phyloP scores from a whole-genome alignment of 2,329 filamentous ascomycete genomes.

The Diaporthe citriasiana region DNA sequence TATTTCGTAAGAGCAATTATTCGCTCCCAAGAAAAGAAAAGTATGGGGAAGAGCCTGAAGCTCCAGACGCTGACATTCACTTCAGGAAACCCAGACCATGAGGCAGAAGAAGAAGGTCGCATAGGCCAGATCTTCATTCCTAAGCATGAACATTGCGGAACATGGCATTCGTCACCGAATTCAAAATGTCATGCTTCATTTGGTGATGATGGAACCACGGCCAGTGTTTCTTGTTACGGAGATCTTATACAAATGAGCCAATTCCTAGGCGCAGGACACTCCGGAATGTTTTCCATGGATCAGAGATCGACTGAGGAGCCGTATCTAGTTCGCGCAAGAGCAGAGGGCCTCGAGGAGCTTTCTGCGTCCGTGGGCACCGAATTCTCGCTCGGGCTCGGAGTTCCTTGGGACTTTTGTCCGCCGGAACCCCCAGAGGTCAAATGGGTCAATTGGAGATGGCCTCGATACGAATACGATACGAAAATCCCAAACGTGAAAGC shows the following conservation, averaged over 20 bases:
- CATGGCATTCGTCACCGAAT: not conserved
- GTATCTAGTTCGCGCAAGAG: not conserved
- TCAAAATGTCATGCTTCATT: conserved; percentile 6
- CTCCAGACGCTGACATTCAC: not conserved
- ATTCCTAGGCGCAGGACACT: conserved; percentile 15
- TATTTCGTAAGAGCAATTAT: not conserved
- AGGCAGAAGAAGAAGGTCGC: too few species aligned
- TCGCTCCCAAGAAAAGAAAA: too few species aligned
- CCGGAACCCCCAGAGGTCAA: too few species aligned
- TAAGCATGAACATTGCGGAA: conserved; percentile 3
- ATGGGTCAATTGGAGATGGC: too few species aligned
- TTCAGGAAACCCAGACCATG: not conserved
- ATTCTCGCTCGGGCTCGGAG: not conserved
- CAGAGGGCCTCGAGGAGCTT: too few species aligned
- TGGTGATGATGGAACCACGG: conserved; percentile 26
- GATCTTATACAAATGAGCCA: not conserved
- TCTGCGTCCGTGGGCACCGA: too few species aligned
- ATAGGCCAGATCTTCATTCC: not conserved
- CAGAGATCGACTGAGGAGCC: not conserved
- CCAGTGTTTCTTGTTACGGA: conserved; percentile 8
- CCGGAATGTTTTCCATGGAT: conserved; percentile 20
- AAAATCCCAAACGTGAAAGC: not conserved
- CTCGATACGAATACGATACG: too few species aligned
- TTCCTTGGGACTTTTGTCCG: not conserved
- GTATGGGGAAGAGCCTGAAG: not conserved